Evolutionary conservation across 2,329 filamentous ascomycete species (phyloP).

Genomic region (Trichothecium sympodiale): DNA sequence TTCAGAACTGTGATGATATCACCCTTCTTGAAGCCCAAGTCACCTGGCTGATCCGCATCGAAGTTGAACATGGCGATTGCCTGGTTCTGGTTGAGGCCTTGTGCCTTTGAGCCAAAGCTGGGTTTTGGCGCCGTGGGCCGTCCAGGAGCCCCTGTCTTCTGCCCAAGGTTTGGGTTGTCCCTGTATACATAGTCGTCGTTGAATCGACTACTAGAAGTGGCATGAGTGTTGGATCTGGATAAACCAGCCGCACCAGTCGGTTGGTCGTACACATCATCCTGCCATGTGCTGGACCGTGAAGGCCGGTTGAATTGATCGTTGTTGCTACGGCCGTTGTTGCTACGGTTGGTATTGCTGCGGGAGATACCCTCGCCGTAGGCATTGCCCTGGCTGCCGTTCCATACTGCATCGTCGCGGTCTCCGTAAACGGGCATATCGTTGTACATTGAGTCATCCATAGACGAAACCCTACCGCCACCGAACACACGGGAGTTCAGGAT

Average conservation of each 20-base stretch:
- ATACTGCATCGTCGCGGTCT: slow-evolving; percentile 74
- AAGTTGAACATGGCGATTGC: slow-evolving; percentile 89
- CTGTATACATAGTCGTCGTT: slow-evolving; percentile 43
- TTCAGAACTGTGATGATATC: slow-evolving; percentile 93
- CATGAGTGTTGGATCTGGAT: slow-evolving; percentile 40
- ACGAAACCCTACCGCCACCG: slow-evolving; percentile 43
- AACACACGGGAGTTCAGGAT: slow-evolving; percentile 82
- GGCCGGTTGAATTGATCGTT: slow-evolving; percentile 44
- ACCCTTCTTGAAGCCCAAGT: slow-evolving; percentile 93
- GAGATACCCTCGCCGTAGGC: slow-evolving; percentile 56
- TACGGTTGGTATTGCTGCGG: slow-evolving; percentile 5
- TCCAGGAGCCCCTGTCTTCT: slow-evolving; percentile 49
- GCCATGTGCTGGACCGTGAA: slow-evolving; percentile 58
- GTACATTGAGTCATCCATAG: slow-evolving; percentile 61
- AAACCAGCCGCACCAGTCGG: slow-evolving; percentile 24
- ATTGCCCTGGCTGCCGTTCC: slow-evolving; percentile 64
- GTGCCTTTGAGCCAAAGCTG: slow-evolving; percentile 55
- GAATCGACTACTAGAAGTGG: slow-evolving; percentile 24
- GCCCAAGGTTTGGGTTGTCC: slow-evolving; percentile 27
- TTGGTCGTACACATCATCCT: slow-evolving; percentile 64
- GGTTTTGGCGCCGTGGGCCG: slow-evolving; percentile 85
- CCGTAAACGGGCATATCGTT: slow-evolving; percentile 91
- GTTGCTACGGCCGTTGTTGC: slow-evolving; percentile 22
- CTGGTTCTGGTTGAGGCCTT: slow-evolving; percentile 57
- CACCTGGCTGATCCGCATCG: slow-evolving; percentile 84